Percentiles rank a stretch among this genome's conserved stretches.
phyloP scores from a whole-genome alignment of 208 protist genomes.

The Wallacemonas rigidus region DNA sequence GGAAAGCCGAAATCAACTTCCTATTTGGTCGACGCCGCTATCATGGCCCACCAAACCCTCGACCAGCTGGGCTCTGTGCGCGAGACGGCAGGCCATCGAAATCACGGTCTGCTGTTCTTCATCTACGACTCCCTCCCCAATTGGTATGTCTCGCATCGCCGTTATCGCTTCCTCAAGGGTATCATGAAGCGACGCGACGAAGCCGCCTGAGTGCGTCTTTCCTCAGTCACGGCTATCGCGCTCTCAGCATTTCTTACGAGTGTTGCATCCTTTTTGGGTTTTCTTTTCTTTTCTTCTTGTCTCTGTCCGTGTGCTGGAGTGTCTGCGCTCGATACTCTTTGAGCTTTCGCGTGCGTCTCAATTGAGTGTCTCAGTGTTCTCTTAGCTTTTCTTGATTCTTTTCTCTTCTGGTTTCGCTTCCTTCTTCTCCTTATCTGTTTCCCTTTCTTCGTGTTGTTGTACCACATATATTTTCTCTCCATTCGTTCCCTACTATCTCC shows the following conservation, averaged over 20 bases:
- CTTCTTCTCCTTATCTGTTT: slow-evolving; percentile 12
- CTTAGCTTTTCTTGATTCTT: background rate
- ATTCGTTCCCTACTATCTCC: background rate
- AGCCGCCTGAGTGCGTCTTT: background rate
- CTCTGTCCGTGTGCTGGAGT: no score
- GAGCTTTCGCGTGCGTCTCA: no score
- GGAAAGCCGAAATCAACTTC: slow-evolving; percentile 37
- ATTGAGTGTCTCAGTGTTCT: no score
- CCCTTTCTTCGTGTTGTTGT: background rate
- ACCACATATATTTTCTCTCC: background rate
- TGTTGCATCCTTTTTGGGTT: no score
- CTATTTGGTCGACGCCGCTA: slow-evolving; percentile 26
- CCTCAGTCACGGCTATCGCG: no score
- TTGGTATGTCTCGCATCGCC: slow-evolving; percentile 21
- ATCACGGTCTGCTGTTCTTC: slow-evolving; percentile 35
- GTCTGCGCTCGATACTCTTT: no score
- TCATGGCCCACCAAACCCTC: slow-evolving; percentile 44
- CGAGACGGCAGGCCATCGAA: slow-evolving; percentile 31
- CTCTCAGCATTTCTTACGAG: no score
- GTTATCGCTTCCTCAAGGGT: slow-evolving; percentile 33
- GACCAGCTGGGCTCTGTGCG: slow-evolving; percentile 32
- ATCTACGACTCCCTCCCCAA: slow-evolving; percentile 28
- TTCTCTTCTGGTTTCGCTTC: slow-evolving; percentile 4
- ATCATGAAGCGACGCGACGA: slow-evolving; percentile 34
- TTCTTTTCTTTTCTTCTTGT: no score